phyloP scores from a whole-genome alignment of 164 flowering plant species.

The Malania oleifera region DNA sequence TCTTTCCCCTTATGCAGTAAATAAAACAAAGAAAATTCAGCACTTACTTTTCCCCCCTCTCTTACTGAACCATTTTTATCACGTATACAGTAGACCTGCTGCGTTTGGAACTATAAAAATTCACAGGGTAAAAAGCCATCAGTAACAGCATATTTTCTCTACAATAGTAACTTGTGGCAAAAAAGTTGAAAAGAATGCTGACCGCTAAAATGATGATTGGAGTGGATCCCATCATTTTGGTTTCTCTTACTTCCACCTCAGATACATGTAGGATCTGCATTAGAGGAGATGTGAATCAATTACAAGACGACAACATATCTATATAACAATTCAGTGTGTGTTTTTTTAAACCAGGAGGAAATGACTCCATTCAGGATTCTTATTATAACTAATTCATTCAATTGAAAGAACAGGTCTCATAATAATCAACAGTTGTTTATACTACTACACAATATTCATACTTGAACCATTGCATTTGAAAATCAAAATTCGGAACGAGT shows the following conservation, averaged over 20 bases:
- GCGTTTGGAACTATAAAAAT: conserved; percentile 82
- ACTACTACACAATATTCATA: too few relatives aligned
- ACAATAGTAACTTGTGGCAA: not conserved
- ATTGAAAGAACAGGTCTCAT: too few relatives aligned
- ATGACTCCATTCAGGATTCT: too few relatives aligned
- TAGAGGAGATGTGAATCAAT: not conserved
- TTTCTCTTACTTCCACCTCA: conserved; percentile 74
- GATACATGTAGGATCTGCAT: conserved; percentile 89
- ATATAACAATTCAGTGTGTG: too few relatives aligned
- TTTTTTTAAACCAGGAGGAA: too few relatives aligned
- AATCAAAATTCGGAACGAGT: too few relatives aligned
- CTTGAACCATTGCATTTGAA: too few relatives aligned
- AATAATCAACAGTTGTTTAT: too few relatives aligned
- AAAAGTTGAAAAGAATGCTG: conserved; percentile 19
- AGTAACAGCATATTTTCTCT: not conserved
- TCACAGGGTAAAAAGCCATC: not conserved
- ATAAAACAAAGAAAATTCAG: not conserved
- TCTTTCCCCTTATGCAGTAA: too few relatives aligned
- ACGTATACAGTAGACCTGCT: conserved; percentile 83
- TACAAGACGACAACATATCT: too few relatives aligned
- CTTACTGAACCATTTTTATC: conserved; percentile 63
- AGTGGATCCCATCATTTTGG: conserved; percentile 79
- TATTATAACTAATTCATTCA: too few relatives aligned
- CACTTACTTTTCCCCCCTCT: conserved; percentile 84
- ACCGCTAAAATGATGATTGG: conserved; percentile 84